Evolutionary conservation across 108 stramenopile species (phyloP).

Genomic region (Chaetoceros tenuissimus): DNA sequence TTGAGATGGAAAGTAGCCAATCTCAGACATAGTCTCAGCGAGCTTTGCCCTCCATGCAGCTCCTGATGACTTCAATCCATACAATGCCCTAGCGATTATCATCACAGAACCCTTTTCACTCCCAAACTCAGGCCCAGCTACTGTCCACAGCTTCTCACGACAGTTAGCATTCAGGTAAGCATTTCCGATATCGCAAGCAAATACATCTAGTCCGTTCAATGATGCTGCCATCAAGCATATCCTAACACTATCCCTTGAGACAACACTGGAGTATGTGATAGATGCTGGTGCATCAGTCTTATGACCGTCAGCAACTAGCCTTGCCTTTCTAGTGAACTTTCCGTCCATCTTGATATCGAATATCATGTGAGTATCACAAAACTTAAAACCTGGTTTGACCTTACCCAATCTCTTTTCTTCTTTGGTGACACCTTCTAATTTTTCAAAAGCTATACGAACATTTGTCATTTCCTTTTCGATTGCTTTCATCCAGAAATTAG

Average conservation of each 20-base stretch:
- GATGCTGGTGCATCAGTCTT: conserved; percentile 13
- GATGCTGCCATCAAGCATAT: not conserved
- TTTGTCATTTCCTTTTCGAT: conserved; percentile 16
- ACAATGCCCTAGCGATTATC: conserved; percentile 10
- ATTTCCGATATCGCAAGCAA: conserved; percentile 16
- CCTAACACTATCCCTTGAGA: conserved; percentile 27
- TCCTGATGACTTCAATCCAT: conserved; percentile 14
- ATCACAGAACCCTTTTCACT: conserved; percentile 1
- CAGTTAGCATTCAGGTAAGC: conserved; percentile 21
- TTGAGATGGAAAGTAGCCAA: conserved; percentile 9
- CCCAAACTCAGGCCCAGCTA: conserved; percentile 16
- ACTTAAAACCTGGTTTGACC: conserved; percentile 10
- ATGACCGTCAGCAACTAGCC: conserved; percentile 40
- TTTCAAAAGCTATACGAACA: conserved; percentile 2
- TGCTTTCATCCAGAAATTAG: conserved; percentile 10
- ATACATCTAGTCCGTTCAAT: conserved; percentile 15
- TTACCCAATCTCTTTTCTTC: no score
- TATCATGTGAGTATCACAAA: conserved; percentile 28
- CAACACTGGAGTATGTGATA: conserved; percentile 26
- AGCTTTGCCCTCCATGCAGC: conserved; percentile 10
- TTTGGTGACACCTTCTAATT: not conserved
- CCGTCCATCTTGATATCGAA: conserved; percentile 38
- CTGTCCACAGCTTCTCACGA: conserved; percentile 14
- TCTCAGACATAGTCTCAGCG: conserved; percentile 9
- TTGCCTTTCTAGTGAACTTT: conserved; percentile 27